Percentiles rank a stretch among this genome's conserved stretches.
Conservation (phyloP, 345 rosid species). For the Hibiscus mutabilis region DNA sequence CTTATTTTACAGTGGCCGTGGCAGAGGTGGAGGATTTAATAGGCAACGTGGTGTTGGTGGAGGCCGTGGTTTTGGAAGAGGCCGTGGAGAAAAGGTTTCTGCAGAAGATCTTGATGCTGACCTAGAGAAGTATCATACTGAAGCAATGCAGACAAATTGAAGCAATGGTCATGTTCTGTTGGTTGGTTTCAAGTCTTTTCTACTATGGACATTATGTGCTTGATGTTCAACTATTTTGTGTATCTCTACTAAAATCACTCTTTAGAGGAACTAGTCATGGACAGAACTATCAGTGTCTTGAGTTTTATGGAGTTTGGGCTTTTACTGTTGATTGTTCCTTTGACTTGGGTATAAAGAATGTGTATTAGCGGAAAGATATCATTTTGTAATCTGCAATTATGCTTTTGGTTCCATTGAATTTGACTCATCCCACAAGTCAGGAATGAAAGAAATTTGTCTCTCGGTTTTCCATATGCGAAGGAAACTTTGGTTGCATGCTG, state of each 20-base stretch:
- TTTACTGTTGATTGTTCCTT: slow-evolving; percentile 27
- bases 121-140: slow-evolving; percentile 78
- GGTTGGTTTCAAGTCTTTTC: slow-evolving; percentile 19
- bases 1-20: slow-evolving; percentile 37
- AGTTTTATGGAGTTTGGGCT: slow-evolving; percentile 30
- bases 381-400: slow-evolving; percentile 20
- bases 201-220: slow-evolving; percentile 28
- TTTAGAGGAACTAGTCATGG: slow-evolving; percentile 26
- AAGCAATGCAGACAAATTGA: slow-evolving; percentile 71
- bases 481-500: slow-evolving; percentile 21
- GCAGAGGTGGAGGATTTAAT: slow-evolving; percentile 54
- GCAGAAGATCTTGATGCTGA: slow-evolving; percentile 97
- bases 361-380: slow-evolving; percentile 35
- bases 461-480: slow-evolving; percentile 15
- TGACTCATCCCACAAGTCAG: slow-evolving; percentile 17
- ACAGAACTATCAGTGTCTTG: slow-evolving; percentile 28
- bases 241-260: slow-evolving; percentile 23
- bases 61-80: slow-evolving; percentile 52
- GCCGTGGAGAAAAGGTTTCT: slow-evolving; percentile 66
- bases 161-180: slow-evolving; percentile 10
- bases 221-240: slow-evolving; percentile 23
- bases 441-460: slow-evolving; percentile 18
- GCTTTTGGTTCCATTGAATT: slow-evolving; percentile 24
- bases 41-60: slow-evolving; percentile 47
- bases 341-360: slow-evolving; percentile 33